Percentiles rank a stretch among this genome's conserved stretches.
phyloP scores from a whole-genome alignment of 2,329 filamentous ascomycete species.

The Aspergillus ruber region DNA sequence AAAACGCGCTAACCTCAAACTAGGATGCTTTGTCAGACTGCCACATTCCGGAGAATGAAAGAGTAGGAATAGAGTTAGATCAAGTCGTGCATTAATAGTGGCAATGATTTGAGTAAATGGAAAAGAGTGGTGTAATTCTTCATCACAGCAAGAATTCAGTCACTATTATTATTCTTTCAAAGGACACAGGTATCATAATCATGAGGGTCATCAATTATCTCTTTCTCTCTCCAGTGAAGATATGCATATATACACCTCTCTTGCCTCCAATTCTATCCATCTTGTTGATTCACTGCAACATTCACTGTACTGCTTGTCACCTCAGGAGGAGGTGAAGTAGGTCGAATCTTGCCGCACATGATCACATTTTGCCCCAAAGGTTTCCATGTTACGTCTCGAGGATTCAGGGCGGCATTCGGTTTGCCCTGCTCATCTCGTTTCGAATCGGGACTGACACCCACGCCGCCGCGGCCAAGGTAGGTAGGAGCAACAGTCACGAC shows the following conservation, averaged over 20 bases:
- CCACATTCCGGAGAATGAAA: background rate
- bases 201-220: background rate
- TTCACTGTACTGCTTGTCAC: background rate
- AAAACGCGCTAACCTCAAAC: background rate
- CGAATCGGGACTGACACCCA: conserved; percentile 66
- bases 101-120: too few relatives aligned
- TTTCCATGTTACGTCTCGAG: conserved; percentile 64
- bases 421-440: conserved; percentile 46
- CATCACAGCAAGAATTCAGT: background rate
- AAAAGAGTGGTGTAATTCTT: too few relatives aligned
- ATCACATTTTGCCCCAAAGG: conserved; percentile 79
- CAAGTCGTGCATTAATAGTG: too few relatives aligned
- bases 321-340: conserved; percentile 1
- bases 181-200: background rate
- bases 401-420: conserved; percentile 56
- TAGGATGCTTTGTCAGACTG: background rate
- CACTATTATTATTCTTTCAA: background rate
- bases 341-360: conserved; percentile 60
- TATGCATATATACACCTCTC: too few relatives aligned
- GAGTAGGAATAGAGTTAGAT: too few relatives aligned
- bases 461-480: conserved; percentile 79
- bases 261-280: background rate
- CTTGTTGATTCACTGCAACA: background rate
- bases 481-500: conserved; percentile 85
- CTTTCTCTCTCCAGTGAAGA: background rate